Percentiles rank a stretch among this genome's conserved stretches.
Evolutionary conservation across 2,329 filamentous ascomycete genomes (phyloP).

Genomic region (Fusarium sp.): DNA sequence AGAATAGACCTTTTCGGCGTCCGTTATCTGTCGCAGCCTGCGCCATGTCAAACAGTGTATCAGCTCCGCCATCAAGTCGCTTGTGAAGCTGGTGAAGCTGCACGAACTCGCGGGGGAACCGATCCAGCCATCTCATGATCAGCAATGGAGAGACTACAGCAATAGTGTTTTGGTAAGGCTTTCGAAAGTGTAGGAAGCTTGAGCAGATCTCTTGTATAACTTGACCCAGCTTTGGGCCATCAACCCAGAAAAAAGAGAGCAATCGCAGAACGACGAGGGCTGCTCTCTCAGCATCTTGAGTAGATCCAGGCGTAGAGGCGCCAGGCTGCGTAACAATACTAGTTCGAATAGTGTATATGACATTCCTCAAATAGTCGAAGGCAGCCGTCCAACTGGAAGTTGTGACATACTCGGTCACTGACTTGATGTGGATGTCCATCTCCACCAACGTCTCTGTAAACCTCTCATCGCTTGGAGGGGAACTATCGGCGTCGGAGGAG

Average conservation of each 20-base stretch:
- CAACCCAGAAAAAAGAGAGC: constrained; percentile 72
- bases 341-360: constrained; percentile 62
- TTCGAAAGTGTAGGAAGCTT: constrained; percentile 73
- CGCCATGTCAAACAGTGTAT: constrained; percentile 76
- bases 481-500: constrained; percentile 27
- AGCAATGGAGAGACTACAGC: constrained; percentile 70
- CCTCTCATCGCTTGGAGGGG: constrained; percentile 34
- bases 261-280: constrained; percentile 67
- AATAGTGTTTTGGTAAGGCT: constrained; percentile 70
- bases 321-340: constrained; percentile 52
- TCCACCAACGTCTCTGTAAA: constrained; percentile 52
- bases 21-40: constrained; percentile 68
- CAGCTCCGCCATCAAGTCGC: constrained; percentile 71
- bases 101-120: constrained; percentile 72
- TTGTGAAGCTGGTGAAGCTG: constrained; percentile 68
- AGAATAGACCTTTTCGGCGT: constrained; percentile 64
- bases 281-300: constrained; percentile 60
- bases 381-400: constrained; percentile 70
- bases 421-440: constrained; percentile 65
- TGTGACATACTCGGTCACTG: constrained; percentile 70
- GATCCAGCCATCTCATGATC: constrained; percentile 73
- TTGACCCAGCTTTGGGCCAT: constrained; percentile 67
- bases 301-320: constrained; percentile 48
- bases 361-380: constrained; percentile 66
- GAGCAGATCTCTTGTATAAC: constrained; percentile 74